Percentiles rank a stretch among this genome's conserved stretches.
Conservation (phyloP, 148 eudicot species). For the Cornus kousa region DNA sequence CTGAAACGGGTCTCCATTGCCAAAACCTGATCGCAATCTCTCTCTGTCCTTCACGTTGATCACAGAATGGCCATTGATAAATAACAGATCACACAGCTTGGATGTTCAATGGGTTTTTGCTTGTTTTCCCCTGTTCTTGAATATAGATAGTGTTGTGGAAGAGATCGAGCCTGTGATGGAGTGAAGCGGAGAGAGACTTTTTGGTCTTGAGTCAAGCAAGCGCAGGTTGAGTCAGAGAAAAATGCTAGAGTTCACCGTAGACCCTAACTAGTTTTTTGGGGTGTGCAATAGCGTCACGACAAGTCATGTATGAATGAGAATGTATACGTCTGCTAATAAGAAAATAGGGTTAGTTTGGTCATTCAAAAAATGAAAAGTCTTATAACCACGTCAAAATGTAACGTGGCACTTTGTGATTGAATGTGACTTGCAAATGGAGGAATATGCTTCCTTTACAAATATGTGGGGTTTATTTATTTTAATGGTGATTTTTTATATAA, state of each 20-base stretch:
- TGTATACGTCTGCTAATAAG: neutral
- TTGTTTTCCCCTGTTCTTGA: no score
- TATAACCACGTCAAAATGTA: neutral
- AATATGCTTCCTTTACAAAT: no score
- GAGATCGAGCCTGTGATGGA: neutral
- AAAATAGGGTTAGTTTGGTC: neutral
- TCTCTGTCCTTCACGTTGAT: constrained; percentile 1
- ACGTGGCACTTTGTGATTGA: neutral
- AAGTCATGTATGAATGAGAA: neutral
- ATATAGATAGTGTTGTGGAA: no score
- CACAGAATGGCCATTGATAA: constrained; percentile 15
- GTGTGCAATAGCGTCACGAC: neutral
- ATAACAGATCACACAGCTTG: neutral
- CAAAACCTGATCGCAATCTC: constrained; percentile 15
- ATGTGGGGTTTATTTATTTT: no score
- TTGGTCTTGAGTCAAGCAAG: neutral
- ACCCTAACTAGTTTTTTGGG: neutral
- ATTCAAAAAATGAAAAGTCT: neutral
- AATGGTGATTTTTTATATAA: no score
- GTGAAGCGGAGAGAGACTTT: neutral
- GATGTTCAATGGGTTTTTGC: neutral
- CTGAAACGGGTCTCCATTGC: constrained; percentile 41
- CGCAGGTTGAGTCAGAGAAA: neutral
- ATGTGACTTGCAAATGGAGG: neutral
- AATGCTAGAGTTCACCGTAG: neutral